Conservation (phyloP, 768 basidiomycete species). For the Psilocybe tampanensis region DNA sequence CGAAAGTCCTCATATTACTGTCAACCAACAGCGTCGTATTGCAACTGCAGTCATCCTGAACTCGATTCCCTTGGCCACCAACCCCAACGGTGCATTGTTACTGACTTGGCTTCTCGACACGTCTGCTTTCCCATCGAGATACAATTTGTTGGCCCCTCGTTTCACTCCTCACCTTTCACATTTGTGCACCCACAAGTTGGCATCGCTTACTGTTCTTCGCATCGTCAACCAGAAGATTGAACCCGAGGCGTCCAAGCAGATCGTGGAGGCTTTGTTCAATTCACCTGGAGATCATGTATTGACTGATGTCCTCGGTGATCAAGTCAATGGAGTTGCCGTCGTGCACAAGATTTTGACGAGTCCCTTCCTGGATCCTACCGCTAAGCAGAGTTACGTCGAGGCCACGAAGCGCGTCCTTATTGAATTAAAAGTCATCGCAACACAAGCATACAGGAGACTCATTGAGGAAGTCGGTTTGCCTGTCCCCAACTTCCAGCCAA, state of each 20-base stretch:
- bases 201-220: conserved; percentile 90
- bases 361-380: conserved; percentile 73
- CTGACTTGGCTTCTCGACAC: conserved; percentile 97
- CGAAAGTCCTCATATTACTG: conserved; percentile 84
- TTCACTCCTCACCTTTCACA: conserved; percentile 97
- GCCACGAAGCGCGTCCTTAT: conserved; percentile 90
- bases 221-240: conserved; percentile 98
- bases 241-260: conserved; percentile 81
- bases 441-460: conserved; percentile 90
- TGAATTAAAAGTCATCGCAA: conserved; percentile 90
- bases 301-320: conserved; percentile 92
- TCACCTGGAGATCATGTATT: conserved; percentile 88
- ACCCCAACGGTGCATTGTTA: conserved; percentile 94
- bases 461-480: conserved; percentile 95
- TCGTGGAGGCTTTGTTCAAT: conserved; percentile 90
- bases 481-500: conserved; percentile 84
- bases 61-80: conserved; percentile 96
- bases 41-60: conserved; percentile 95
- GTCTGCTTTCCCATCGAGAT: conserved; percentile 93
- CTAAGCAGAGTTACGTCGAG: conserved; percentile 74
- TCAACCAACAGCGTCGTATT: conserved; percentile 93
- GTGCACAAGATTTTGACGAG: conserved; percentile 92
- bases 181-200: conserved; percentile 96
- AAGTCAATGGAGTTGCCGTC: conserved; percentile 93
- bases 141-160: conserved; percentile 90